Conservation (phyloP, 805 yeast species). For the Metschnikowia proteae region DNA sequence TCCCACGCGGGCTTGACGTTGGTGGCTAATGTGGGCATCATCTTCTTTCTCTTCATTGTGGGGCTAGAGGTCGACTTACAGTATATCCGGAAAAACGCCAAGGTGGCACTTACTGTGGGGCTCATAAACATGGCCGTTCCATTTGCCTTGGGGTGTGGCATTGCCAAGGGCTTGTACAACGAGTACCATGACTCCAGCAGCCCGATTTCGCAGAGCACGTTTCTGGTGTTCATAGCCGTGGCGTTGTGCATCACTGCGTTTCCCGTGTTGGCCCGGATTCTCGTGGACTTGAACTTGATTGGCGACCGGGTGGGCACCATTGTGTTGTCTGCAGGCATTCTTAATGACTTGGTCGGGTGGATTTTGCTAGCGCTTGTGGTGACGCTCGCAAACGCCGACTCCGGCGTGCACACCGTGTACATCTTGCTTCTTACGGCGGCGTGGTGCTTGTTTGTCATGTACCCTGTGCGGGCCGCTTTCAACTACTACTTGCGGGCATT, state of each 20-base stretch:
- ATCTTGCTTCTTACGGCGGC: conserved; percentile 63
- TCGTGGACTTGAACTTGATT: conserved; percentile 66
- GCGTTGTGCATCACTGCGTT: conserved; percentile 84
- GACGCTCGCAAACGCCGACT: conserved; percentile 69
- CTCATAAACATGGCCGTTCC: conserved; percentile 71
- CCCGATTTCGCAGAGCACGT: conserved; percentile 60
- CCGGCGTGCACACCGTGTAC: conserved; percentile 66
- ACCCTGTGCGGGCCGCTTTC: conserved; percentile 52
- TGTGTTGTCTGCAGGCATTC: conserved; percentile 80
- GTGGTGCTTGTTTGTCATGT: conserved; percentile 61
- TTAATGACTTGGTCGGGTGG: conserved; percentile 81
- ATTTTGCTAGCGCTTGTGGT: conserved; percentile 70
- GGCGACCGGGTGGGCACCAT: conserved; percentile 66
- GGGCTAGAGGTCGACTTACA: conserved; percentile 75
- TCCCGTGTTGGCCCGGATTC: conserved; percentile 76
- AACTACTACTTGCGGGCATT: conserved; percentile 40
- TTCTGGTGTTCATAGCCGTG: conserved; percentile 76
- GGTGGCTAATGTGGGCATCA: conserved; percentile 71
- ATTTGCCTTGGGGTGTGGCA: conserved; percentile 72
- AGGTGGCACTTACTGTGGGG: conserved; percentile 66
- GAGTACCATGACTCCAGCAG: conserved; percentile 40
- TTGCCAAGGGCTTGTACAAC: conserved; percentile 64
- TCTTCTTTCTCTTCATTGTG: conserved; percentile 68
- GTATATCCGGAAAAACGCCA: conserved; percentile 57
- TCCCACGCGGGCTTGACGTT: conserved; percentile 63